phyloP scores from a whole-genome alignment of 2,329 filamentous ascomycete species.

The Neopestalotiopsis clavispora region DNA sequence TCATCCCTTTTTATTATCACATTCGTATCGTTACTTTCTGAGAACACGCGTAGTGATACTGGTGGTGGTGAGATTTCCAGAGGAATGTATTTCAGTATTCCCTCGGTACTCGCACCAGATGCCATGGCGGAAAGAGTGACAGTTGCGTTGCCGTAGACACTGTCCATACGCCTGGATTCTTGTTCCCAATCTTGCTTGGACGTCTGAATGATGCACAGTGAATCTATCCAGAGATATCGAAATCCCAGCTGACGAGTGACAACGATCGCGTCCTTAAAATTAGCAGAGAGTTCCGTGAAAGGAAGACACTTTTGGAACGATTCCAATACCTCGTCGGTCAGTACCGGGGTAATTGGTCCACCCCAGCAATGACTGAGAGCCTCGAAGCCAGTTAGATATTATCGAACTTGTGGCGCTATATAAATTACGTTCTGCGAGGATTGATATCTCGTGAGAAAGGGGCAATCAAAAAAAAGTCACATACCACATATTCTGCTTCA shows the following conservation, averaged over 20 bases:
- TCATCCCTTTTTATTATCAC: neutral
- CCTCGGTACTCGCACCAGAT: neutral
- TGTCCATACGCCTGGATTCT: constrained; percentile 22
- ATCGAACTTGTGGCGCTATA: neutral
- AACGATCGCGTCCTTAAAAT: neutral
- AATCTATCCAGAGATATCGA: constrained; percentile 24
- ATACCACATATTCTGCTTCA: neutral
- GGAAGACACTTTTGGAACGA: neutral
- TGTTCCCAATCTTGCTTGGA: constrained; percentile 20
- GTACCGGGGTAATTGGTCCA: neutral
- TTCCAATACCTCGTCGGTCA: neutral
- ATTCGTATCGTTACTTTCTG: neutral
- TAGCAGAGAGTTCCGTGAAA: neutral
- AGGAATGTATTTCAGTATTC: neutral
- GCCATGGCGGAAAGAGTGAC: constrained; percentile 5
- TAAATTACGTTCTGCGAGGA: neutral
- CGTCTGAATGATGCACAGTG: constrained; percentile 23
- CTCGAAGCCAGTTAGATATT: neutral
- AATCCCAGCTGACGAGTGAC: neutral
- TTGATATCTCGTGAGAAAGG: no score
- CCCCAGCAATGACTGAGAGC: neutral
- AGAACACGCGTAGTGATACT: neutral
- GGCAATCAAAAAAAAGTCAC: neutral
- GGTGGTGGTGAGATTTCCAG: neutral
- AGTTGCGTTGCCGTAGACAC: constrained; percentile 20